These are phyloP conservation scores for Populus pruinosa DNA, from an alignment of 345 rosid species.

Conservation along the genomic window DNA sequence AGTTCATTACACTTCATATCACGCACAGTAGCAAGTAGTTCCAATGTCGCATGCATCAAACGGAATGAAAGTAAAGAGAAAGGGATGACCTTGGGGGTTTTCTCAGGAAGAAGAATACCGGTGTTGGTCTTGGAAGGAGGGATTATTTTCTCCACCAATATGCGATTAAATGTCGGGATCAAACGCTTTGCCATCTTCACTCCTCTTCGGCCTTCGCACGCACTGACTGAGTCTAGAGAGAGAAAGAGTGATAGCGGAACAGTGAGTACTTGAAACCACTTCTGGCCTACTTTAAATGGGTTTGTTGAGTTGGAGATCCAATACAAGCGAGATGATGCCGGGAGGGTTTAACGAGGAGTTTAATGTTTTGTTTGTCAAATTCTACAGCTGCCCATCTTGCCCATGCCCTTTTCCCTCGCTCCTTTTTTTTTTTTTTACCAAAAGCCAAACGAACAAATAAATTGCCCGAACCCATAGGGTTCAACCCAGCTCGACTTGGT, in stretches of 20 bases:
- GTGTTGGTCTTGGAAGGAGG: slow-evolving; percentile 25
- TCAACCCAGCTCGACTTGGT: too few relatives aligned
- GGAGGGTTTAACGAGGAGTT: neutral
- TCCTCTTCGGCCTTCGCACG: neutral
- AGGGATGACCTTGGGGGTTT: slow-evolving; percentile 14
- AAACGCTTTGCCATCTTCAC: slow-evolving; percentile 21
- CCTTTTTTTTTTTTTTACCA: neutral
- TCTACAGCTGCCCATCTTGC: neutral
- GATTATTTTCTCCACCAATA: slow-evolving; percentile 28
- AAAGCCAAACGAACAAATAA: neutral
- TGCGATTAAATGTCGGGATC: slow-evolving; percentile 20
- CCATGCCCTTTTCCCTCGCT: neutral
- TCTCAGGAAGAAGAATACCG: slow-evolving; percentile 27
- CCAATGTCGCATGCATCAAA: neutral
- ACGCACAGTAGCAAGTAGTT: neutral
- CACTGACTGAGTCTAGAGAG: neutral
- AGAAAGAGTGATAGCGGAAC: too few relatives aligned
- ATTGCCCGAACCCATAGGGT: neutral
- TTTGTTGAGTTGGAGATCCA: too few relatives aligned
- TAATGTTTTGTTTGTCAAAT: neutral
- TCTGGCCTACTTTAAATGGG: neutral
- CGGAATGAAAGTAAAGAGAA: neutral
- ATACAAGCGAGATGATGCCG: neutral
- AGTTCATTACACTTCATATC: neutral
- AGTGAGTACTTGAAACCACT: neutral